Base-by-base conservation (phyloP, 2,329 filamentous ascomycete species). In the Cladosporium austrohemisphaericum region DNA sequence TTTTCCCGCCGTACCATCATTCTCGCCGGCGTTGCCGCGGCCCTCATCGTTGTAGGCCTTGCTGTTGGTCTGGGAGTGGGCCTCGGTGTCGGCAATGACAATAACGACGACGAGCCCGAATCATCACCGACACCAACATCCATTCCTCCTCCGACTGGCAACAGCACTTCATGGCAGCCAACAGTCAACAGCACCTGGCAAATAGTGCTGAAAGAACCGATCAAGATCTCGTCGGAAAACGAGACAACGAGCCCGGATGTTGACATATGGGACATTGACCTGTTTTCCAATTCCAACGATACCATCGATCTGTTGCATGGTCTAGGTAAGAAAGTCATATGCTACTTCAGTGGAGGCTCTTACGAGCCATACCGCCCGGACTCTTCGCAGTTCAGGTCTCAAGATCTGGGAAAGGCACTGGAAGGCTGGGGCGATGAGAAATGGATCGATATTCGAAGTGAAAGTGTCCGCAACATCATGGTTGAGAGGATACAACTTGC, bases 301-400 rank as follows among this genome's bases (percentile, higher is more conserved):
- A 73, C 68, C 1, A 77, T 83, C 43, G 52, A 65, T 3, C 61
- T 64, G 4, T 68, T 84, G 11, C 76, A 82, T 33, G 55, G 57
- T 3, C 59, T 72, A 22, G 77, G 75, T 7, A 78, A 78, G 60
- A 81, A 78, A 53, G 78, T 87, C 47, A 83, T 88, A 51, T 89
- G 85, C 71, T 89, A 89, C 68, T 88, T 88, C 69, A 84, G 80
- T 44, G 84, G 83, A 0, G 85, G 85, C 1, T 83, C 79, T 6
- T 86, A 77, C 57, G 85, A 89, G 65, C 63, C 80, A 44, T 80
- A 76, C 70, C 75, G 85, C 3, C 66, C 73, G 1, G 85, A 88
- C 61, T 72, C 74, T 14, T 61, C 60, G 23, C 58, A 77, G 4
- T 88, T 87, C 60, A 60, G 68, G 6, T 54, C 70, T 1, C 63